Conservation (phyloP, 768 basidiomycete species). For the Amanita rubescens region DNA sequence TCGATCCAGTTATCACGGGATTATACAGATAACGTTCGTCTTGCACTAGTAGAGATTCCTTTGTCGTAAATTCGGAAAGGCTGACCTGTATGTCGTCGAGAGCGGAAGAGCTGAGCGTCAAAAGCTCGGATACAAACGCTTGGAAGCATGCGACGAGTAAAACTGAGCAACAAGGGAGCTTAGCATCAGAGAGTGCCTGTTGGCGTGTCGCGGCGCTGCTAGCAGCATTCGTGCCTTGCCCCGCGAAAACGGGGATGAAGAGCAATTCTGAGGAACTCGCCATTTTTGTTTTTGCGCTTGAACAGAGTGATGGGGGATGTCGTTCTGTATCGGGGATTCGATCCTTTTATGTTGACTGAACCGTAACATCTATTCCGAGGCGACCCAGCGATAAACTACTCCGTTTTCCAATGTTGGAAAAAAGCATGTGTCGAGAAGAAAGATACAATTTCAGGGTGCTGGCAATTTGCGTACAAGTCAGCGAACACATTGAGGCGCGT, state of each 20-base stretch:
- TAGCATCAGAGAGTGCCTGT: conserved; percentile 35
- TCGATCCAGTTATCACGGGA: conserved; percentile 40
- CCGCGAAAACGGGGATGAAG: conserved; percentile 44
- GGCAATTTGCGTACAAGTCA: not conserved
- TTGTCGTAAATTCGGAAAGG: conserved; percentile 35
- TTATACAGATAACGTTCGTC: conserved; percentile 31
- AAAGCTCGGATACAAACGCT: conserved; percentile 42
- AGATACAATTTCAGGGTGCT: not conserved
- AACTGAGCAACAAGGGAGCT: conserved; percentile 31
- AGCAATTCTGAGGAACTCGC: not conserved
- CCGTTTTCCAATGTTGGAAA: conserved; percentile 6
- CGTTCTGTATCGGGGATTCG: not conserved
- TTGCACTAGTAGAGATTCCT: conserved; percentile 31
- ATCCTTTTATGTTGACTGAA: conserved; percentile 2
- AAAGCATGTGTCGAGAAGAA: conserved; percentile 7
- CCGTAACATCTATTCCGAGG: not conserved
- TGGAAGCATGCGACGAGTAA: conserved; percentile 46
- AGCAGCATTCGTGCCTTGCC: conserved; percentile 40
- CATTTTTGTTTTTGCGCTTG: not conserved
- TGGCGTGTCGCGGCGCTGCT: conserved; percentile 24
- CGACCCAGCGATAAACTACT: conserved; percentile 6
- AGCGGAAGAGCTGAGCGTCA: conserved; percentile 32
- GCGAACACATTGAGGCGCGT: not conserved
- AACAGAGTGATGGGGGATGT: not conserved
- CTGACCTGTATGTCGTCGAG: conserved; percentile 30